Conservation (phyloP, 805 yeast species). For the Naumovozyma dairenensis region DNA sequence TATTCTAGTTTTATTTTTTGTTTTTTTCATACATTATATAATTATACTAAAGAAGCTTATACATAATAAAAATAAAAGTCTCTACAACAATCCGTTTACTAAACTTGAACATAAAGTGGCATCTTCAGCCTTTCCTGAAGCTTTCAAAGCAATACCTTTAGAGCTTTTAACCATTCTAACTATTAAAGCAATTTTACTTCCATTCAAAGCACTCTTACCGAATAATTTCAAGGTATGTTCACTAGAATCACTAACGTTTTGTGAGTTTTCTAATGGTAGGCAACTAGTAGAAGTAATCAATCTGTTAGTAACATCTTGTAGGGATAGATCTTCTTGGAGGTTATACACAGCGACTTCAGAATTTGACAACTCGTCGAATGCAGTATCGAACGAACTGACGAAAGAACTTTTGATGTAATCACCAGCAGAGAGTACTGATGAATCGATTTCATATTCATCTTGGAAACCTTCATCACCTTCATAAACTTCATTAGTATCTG, state of each 20-base stretch:
- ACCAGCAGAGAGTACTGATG: slow-evolving; percentile 59
- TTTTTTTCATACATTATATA: slow-evolving; percentile 4
- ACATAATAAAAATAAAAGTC: background rate
- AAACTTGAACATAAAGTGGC: slow-evolving; percentile 24
- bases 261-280: slow-evolving; percentile 68
- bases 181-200: slow-evolving; percentile 39
- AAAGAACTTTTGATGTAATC: slow-evolving; percentile 74
- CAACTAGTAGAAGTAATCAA: slow-evolving; percentile 47
- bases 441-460: slow-evolving; percentile 89
- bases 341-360: slow-evolving; percentile 62
- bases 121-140: slow-evolving; percentile 49
- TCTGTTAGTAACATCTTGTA: slow-evolving; percentile 49
- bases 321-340: slow-evolving; percentile 37
- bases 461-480: slow-evolving; percentile 76
- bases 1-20: too few species aligned
- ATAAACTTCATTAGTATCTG: slow-evolving; percentile 54
- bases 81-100: slow-evolving; percentile 21
- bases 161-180: slow-evolving; percentile 44
- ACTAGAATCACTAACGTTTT: slow-evolving; percentile 44
- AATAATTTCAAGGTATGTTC: slow-evolving; percentile 68
- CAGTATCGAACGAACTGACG: slow-evolving; percentile 61
- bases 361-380: slow-evolving; percentile 61
- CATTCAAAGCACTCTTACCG: slow-evolving; percentile 52
- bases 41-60: background rate
- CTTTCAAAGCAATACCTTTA: slow-evolving; percentile 43